Conservation (phyloP, 2,329 filamentous ascomycete genomes). For the Microdochium nivale region DNA sequence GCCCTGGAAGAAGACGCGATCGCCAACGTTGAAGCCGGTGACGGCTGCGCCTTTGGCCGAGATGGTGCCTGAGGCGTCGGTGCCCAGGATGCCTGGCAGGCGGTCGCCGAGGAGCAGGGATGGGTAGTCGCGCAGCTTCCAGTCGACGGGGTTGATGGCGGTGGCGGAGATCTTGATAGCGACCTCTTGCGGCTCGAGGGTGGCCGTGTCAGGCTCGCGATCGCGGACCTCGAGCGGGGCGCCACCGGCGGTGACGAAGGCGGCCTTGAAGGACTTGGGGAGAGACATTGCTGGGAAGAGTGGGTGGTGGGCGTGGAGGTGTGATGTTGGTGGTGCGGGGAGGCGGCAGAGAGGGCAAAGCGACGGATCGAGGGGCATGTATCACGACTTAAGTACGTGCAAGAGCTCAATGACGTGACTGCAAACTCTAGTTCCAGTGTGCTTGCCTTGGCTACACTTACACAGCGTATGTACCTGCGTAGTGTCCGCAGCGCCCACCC, state of each 20-base stretch:
- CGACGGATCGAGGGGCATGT: no score
- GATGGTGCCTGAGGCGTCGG: constrained; percentile 13
- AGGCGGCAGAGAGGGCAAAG: no score
- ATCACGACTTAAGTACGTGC: no score
- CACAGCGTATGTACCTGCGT: no score
- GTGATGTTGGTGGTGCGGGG: no score
- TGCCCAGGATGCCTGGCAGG: constrained; percentile 11
- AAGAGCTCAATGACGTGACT: no score
- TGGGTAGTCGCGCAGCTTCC: constrained; percentile 22
- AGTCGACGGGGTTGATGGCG: constrained; percentile 25
- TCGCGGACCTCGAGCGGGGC: constrained; percentile 7
- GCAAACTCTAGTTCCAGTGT: no score
- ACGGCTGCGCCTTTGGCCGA: constrained; percentile 11
- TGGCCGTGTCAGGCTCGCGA: constrained; percentile 6
- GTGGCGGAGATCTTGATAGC: constrained; percentile 12
- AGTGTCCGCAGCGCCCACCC: no score
- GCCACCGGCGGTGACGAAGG: constrained; percentile 5
- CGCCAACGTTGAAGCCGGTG: constrained; percentile 10
- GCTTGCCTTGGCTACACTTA: no score
- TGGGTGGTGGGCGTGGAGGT: no score
- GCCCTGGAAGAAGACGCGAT: constrained; percentile 24
- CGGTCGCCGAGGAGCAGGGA: constrained; percentile 9
- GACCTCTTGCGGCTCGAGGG: constrained; percentile 4
- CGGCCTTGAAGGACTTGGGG: constrained; percentile 9
- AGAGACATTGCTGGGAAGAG: constrained; percentile 4